Percentiles rank a stretch among this genome's conserved stretches.
These are phyloP conservation scores for Cryptococcus depauperatus DNA, from an alignment of 1,284 basidiomycete genomes.

Conservation along the genomic window DNA sequence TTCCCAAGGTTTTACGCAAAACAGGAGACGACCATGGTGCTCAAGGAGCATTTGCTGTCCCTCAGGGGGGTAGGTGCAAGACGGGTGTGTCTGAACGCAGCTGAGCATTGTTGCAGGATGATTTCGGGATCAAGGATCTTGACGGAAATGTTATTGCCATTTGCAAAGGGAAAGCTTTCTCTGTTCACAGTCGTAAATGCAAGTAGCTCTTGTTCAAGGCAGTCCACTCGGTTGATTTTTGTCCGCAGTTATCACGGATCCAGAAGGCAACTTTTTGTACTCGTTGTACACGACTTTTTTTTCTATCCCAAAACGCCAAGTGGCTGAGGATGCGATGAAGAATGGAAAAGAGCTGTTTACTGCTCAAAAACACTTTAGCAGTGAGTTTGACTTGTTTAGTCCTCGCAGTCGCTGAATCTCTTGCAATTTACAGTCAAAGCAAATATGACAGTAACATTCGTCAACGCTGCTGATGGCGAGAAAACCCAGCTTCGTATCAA, in stretches of 20 bases:
- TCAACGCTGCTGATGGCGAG: constrained; percentile 23
- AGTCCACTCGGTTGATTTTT: not conserved
- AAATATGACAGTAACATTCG: constrained; percentile 37
- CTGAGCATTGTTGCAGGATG: constrained; percentile 23
- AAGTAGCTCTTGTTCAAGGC: not conserved
- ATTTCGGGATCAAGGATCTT: constrained; percentile 36
- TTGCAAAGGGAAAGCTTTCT: constrained; percentile 33
- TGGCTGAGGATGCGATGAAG: constrained; percentile 27
- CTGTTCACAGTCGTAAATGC: constrained; percentile 39
- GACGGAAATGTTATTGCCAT: constrained; percentile 27
- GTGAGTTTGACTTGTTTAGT: constrained; percentile 20
- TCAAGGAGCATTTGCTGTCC: constrained; percentile 40
- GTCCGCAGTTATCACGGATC: constrained; percentile 25
- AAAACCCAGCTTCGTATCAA: constrained; percentile 22
- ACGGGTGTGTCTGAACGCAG: not conserved
- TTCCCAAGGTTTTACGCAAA: constrained; percentile 23
- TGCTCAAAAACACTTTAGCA: constrained; percentile 25
- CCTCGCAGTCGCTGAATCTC: not conserved
- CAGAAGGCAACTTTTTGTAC: constrained; percentile 31
- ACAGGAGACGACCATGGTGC: constrained; percentile 30
- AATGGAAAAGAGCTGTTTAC: constrained; percentile 30
- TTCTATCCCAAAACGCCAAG: constrained; percentile 24
- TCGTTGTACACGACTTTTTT: constrained; percentile 30
- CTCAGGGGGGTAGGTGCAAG: constrained; percentile 31
- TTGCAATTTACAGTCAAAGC: constrained; percentile 22